phyloP scores from a whole-genome alignment of 2,329 filamentous ascomycete species.

The Emydomyces testavorans region DNA sequence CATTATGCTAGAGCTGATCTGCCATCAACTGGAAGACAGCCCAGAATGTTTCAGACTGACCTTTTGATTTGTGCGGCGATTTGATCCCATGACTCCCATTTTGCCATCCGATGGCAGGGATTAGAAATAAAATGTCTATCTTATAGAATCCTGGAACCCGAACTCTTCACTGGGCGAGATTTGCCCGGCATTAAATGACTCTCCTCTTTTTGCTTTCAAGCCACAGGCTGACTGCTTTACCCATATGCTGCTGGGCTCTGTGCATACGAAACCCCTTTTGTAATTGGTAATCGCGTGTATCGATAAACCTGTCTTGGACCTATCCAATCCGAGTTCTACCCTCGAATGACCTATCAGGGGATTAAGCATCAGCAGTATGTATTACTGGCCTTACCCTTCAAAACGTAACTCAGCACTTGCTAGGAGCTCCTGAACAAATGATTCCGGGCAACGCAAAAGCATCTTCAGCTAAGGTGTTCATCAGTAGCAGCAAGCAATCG shows the following conservation, averaged over 20 bases:
- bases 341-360: too few relatives aligned
- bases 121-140: neutral
- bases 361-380: too few relatives aligned
- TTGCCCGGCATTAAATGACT: neutral
- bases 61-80: neutral
- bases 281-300: too few relatives aligned
- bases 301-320: too few relatives aligned
- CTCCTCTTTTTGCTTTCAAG: neutral
- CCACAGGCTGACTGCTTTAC: neutral
- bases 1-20: neutral
- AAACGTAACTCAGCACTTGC: too few relatives aligned
- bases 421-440: too few relatives aligned
- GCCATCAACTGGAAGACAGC: neutral
- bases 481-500: too few relatives aligned
- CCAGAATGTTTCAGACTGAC: neutral
- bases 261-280: too few relatives aligned
- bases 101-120: neutral
- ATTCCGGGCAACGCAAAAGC: too few relatives aligned
- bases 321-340: too few relatives aligned
- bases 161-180: neutral
- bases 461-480: too few relatives aligned
- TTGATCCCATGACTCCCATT: slow-evolving; percentile 8
- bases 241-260: neutral
- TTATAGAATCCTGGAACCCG: neutral
- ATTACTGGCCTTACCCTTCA: too few relatives aligned